Evolutionary conservation across 768 basidiomycete genomes (phyloP), one percentile per base, ranked within the genome.

Genomic region (Pisolithus marmoratus): DNA sequence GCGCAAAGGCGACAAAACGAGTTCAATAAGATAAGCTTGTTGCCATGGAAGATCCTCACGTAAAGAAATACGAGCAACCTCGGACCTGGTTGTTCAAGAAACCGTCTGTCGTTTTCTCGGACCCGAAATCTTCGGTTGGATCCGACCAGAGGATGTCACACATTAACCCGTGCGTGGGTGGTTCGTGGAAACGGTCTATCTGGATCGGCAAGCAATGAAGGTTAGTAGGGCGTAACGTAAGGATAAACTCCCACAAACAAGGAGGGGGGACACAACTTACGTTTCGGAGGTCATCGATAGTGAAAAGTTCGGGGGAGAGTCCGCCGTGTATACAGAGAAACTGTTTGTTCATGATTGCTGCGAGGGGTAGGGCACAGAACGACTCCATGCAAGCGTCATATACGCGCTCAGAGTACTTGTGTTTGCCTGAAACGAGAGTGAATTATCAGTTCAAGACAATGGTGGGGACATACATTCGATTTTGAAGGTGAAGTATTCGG

Each of bases 271-370:
- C 34, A 34, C 14, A 12, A 45, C 81, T 54, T 48, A 85, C 84
- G 48, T 63, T 65, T 46, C 84, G 75, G 22, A 87, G 72, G 59
- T 87, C 85, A 52, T 86, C 82, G 17, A 86, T 65, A 0, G 84
- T 85, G 43, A 82, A 72, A 7, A 87, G 66, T 61, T 87, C 85
- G 0, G 85, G 85, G 0, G 81, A 83, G n/a, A 87, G 68, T 17
- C 85, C 85, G 31, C 85, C 85, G 48, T 87, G 85, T 48, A 87
- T 84, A 64, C 85, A 87, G 54, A 87, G 70, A 69, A 87, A 87
- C 61, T 87, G 85, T 62, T 85, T 85, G 72, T 87, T 87, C 85
- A 87, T 87, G 61, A 87, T 74, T 24, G 85, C 85, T 2, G 85
- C 85, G 5, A 87, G 72, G 1, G 85, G 85, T 3, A 87, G 74